Base-by-base conservation (phyloP, 2,329 filamentous ascomycete species). In the Didymella exigua region DNA sequence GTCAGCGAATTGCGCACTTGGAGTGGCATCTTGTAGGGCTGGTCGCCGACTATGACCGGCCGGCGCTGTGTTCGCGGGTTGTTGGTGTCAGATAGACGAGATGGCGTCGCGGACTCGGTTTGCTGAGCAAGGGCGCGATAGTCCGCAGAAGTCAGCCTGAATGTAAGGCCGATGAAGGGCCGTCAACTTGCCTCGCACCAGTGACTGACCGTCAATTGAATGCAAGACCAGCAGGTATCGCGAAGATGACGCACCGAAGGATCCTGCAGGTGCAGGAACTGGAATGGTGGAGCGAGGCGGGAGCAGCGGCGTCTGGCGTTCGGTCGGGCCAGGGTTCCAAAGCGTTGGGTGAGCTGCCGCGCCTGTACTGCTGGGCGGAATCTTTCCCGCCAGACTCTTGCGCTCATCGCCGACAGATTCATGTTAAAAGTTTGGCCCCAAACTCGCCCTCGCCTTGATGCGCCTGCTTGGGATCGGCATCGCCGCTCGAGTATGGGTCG, bases 31-130 rank as follows among this genome's bases (percentile, higher is more conserved):
- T 31, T 23, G 44, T 38, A 31, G 46, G 26, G 49, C 33, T 56
- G 50, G 40, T 59, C 54, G 62, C 57, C 62, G 61, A 63, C 56
- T 48, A 54, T 43, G 24, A 56, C 54, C 56, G 58, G 47, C 33
- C 43, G 43, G 45, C 37, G 43, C 45, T 43, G 46, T 40, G 45
- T 37, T 50, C 37, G 49, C 49, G 44, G 40, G 50, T 41, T 40
- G 47, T 33, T 43, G 46, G 41, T 55, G 42, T 45, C 40, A 54
- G 53, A 51, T 38, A 45, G 29, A 54, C 44, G 49, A 53, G 43
- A 47, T 33, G 31, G 47, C 37, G 46, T 56, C 36, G 40, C 45
- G 26, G 44, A 26, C 47, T 24, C 37, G 31, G 14, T 16, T 19
- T 31, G 30, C 19, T 29, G 30, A n/a, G 36, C 47, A 21, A 48